phyloP scores from a whole-genome alignment of 2,329 filamentous ascomycete species.

The Conoideocrella luteorostrata region DNA sequence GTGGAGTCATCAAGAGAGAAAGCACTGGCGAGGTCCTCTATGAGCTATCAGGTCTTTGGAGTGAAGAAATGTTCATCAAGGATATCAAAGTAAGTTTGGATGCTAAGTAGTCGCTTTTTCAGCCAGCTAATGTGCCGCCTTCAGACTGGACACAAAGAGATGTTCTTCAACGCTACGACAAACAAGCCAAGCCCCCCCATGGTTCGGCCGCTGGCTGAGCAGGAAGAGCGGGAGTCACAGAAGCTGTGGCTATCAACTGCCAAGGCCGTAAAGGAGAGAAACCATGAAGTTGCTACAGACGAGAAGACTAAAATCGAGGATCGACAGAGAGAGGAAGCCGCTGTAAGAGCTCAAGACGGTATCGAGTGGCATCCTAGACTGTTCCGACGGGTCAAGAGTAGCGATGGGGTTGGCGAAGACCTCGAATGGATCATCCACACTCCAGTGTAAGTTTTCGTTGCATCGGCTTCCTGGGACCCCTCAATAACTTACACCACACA shows the following conservation, averaged over 20 bases:
- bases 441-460: slow-evolving; percentile 56
- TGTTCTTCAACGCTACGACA: slow-evolving; percentile 80
- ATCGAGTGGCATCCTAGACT: slow-evolving; percentile 84
- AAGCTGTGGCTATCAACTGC: slow-evolving; percentile 78
- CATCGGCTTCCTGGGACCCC: not conserved
- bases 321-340: slow-evolving; percentile 81
- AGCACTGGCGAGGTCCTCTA: slow-evolving; percentile 81
- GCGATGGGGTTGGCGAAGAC: slow-evolving; percentile 79
- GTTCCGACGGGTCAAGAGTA: slow-evolving; percentile 69
- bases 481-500: slow-evolving; percentile 16
- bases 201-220: slow-evolving; percentile 74
- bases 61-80: slow-evolving; percentile 89
- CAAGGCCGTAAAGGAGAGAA: slow-evolving; percentile 72
- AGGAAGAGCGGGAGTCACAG: slow-evolving; percentile 86
- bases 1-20: slow-evolving; percentile 82
- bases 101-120: not conserved
- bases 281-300: slow-evolving; percentile 84
- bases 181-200: slow-evolving; percentile 70
- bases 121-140: not conserved
- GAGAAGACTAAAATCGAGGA: slow-evolving; percentile 98
- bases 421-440: slow-evolving; percentile 94
- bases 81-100: slow-evolving; percentile 58
- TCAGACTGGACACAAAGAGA: slow-evolving; percentile 80
- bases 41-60: slow-evolving; percentile 90
- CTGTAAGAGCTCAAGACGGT: slow-evolving; percentile 68